phyloP scores from a whole-genome alignment of 2,329 filamentous ascomycete genomes.

The Emmonsia crescens region DNA sequence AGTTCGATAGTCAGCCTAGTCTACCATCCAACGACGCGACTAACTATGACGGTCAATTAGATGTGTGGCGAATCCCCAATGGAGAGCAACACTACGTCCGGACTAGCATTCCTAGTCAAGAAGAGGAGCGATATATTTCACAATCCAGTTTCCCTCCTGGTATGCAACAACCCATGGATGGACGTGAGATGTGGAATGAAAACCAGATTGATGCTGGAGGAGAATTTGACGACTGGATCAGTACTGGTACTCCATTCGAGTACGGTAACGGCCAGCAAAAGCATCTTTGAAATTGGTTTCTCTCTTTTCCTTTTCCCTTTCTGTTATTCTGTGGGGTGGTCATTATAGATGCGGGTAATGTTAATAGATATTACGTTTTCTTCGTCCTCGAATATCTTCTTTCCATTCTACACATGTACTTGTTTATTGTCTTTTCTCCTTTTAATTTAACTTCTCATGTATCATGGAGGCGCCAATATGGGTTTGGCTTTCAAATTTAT shows the following conservation, averaged over 20 bases:
- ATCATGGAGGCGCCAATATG: neutral
- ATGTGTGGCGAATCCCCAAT: slow-evolving; percentile 17
- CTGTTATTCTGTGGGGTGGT: neutral
- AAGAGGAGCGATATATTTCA: slow-evolving; percentile 13
- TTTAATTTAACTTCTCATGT: neutral
- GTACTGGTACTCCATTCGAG: slow-evolving; percentile 8
- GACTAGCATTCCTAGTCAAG: slow-evolving; percentile 6
- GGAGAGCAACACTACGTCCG: slow-evolving; percentile 14
- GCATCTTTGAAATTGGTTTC: slow-evolving; percentile 1
- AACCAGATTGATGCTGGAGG: slow-evolving; percentile 29
- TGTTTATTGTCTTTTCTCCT: neutral
- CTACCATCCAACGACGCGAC: slow-evolving; percentile 4
- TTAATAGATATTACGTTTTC: neutral
- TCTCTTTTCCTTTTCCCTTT: neutral
- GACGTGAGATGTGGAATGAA: slow-evolving; percentile 27
- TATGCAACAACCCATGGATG: slow-evolving; percentile 23
- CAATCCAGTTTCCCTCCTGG: slow-evolving; percentile 16
- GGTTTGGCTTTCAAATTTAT: neutral
- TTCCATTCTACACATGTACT: slow-evolving; percentile 1
- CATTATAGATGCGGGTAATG: neutral
- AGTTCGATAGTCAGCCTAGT: slow-evolving; percentile 16
- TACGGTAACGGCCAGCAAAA: neutral
- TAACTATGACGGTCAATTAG: slow-evolving; percentile 14
- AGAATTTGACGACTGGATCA: slow-evolving; percentile 40
- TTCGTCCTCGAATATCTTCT: neutral